phyloP scores from a whole-genome alignment of 305 asterid species.

The Fraxinus greggii region DNA sequence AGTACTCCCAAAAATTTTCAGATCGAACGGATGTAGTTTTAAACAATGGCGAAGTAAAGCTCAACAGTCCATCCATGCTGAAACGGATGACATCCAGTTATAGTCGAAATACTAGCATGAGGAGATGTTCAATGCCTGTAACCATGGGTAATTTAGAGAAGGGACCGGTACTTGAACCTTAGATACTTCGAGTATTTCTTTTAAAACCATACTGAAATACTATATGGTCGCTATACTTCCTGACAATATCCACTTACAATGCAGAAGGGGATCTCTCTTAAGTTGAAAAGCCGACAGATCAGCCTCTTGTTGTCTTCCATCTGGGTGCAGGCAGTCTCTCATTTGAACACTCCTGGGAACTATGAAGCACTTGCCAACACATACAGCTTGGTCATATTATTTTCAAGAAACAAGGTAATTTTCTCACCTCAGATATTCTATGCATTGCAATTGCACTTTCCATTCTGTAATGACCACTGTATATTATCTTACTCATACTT shows the following conservation, averaged over 20 bases:
- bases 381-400: slow-evolving; percentile 67
- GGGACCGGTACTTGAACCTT: slow-evolving; percentile 46
- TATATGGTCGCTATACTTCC: slow-evolving; percentile 23
- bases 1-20: slow-evolving; percentile 26
- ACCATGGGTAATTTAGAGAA: slow-evolving; percentile 42
- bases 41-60: slow-evolving; percentile 32
- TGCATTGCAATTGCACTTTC: slow-evolving; percentile 14
- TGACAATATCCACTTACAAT: slow-evolving; percentile 23
- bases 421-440: not conserved
- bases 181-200: slow-evolving; percentile 17
- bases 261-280: slow-evolving; percentile 68
- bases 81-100: slow-evolving; percentile 55
- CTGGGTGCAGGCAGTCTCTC: slow-evolving; percentile 70
- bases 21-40: slow-evolving; percentile 41
- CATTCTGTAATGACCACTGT: not conserved
- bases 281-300: slow-evolving; percentile 67
- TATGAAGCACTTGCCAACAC: slow-evolving; percentile 85
- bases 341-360: slow-evolving; percentile 62
- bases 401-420: slow-evolving; percentile 69
- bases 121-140: slow-evolving; percentile 46
- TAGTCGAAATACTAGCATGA: slow-evolving; percentile 43
- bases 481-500: not conserved
- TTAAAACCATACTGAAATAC: slow-evolving; percentile 1
- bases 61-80: slow-evolving; percentile 52
- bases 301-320: slow-evolving; percentile 77